Evolutionary conservation across 768 basidiomycete species (phyloP).

Genomic region (Cubamyces sp.): DNA sequence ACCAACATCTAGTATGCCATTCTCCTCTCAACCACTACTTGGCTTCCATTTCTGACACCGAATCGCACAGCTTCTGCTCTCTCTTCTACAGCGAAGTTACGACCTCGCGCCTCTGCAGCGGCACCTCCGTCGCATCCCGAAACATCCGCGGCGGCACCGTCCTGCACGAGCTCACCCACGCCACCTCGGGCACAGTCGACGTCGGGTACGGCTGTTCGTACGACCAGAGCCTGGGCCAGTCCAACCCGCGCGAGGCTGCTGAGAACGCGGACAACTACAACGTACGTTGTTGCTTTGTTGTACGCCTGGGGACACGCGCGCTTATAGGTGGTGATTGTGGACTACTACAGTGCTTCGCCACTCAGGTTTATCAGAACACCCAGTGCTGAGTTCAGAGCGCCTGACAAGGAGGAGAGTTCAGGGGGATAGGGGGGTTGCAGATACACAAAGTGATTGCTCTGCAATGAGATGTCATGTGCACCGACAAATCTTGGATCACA

Average conservation of each 20-base stretch:
- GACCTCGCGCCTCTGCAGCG: slow-evolving; percentile 43
- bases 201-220: slow-evolving; percentile 30
- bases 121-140: slow-evolving; percentile 47
- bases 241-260: slow-evolving; percentile 28
- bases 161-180: slow-evolving; percentile 53
- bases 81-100: slow-evolving; percentile 52
- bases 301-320: neutral
- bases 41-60: neutral
- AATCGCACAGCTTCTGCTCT: slow-evolving; percentile 39
- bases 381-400: slow-evolving; percentile 36
- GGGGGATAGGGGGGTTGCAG: too few species aligned
- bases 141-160: slow-evolving; percentile 52
- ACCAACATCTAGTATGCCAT: slow-evolving; percentile 46
- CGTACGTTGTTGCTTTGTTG: slow-evolving; percentile 33
- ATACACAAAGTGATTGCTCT: too few species aligned
- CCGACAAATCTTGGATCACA: too few species aligned
- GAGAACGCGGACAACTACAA: slow-evolving; percentile 54
- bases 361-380: slow-evolving; percentile 48
- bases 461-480: too few species aligned
- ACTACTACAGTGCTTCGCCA: slow-evolving; percentile 45
- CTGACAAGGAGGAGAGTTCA: too few species aligned
- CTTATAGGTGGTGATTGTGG: neutral
- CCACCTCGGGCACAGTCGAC: slow-evolving; percentile 45
- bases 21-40: neutral
- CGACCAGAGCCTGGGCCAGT: slow-evolving; percentile 42